Base-by-base conservation (phyloP, 169 alveolate genomes). In the Besnoitia besnoiti region DNA sequence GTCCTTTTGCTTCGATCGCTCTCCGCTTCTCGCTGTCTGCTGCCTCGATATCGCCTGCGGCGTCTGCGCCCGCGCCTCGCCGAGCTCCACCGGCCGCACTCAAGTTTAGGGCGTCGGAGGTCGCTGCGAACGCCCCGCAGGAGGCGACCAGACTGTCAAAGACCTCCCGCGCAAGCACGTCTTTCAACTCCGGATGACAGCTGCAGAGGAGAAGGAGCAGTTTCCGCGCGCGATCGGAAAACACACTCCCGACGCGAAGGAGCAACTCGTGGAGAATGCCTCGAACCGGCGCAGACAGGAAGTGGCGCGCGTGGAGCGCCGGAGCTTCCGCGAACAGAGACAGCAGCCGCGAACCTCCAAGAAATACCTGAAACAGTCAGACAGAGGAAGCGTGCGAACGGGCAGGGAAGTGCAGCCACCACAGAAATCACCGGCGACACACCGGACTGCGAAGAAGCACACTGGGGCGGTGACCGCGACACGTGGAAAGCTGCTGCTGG, bases 341-440 rank as follows among this genome's bases (percentile, higher is more conserved):
- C 21, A 77, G 87, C 59, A 77, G 50, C 33, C 40, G 87, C 35
- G 87, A 19, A 3, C 87, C 87, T 10, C 59, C 87, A 30, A 77
- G 87, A 35, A 77, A 77, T 21, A 77, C 47, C 87, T 77, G 59
- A 0, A 77, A n/a, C 12, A 8, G n/a, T 27, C 8, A 73, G 8
- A 37, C 12, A 55, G 24, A 49, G 59, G 59, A 49, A 16, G 59
- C 7, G 24, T 49, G 59, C 7, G 24, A 49, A 16, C 59, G 59
- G 7, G 16, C 24, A 10, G n/a, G n/a, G n/a, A n/a, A n/a, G n/a
- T n/a, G n/a, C n/a, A n/a, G n/a, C n/a, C n/a, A n/a, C n/a, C n/a
- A n/a, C n/a, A n/a, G n/a, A n/a, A n/a, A n/a, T n/a, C n/a, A n/a
- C n/a, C n/a, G n/a, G n/a, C n/a, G n/a, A n/a, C n/a, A n/a, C n/a